Evolutionary conservation across 768 basidiomycete genomes (phyloP).

Genomic region (Chalciporus sphaerocephalus): DNA sequence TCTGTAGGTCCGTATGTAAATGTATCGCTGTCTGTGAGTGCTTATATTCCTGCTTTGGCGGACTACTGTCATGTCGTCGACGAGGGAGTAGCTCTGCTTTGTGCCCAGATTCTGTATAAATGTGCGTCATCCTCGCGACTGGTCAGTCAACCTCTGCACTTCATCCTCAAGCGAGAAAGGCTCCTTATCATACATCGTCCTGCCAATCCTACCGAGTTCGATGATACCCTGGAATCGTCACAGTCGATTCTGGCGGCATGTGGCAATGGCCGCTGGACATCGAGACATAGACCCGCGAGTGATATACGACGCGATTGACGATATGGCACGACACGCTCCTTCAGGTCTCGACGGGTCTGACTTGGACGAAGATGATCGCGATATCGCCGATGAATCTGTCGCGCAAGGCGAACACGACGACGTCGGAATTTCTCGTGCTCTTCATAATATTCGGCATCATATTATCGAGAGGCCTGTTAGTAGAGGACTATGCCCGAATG

Average conservation of each 20-base stretch:
- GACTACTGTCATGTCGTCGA: not conserved
- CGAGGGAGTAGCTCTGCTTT: not conserved
- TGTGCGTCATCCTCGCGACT: not conserved
- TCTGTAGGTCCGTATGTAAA: constrained; percentile 21
- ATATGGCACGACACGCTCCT: constrained; percentile 21
- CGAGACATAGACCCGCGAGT: constrained; percentile 6
- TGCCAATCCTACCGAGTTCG: not conserved
- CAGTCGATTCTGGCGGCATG: constrained; percentile 26
- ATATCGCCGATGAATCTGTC: too few relatives aligned
- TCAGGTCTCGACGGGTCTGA: constrained; percentile 8
- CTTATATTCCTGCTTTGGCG: not conserved
- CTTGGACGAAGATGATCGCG: not conserved
- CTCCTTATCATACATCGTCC: constrained; percentile 2
- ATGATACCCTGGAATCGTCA: constrained; percentile 5
- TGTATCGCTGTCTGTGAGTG: not conserved
- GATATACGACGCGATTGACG: constrained; percentile 20
- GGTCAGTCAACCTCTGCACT: not conserved
- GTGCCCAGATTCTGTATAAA: constrained; percentile 9
- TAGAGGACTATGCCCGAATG: too few relatives aligned
- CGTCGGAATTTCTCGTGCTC: not conserved
- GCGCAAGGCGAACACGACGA: not conserved
- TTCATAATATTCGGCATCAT: too few relatives aligned
- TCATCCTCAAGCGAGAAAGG: not conserved
- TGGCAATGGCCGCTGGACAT: constrained; percentile 11
- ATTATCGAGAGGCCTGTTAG: too few relatives aligned